These are phyloP conservation scores for Wickerhamomyces rabaulensis DNA, from an alignment of 805 yeast genomes.

Conservation along the genomic window DNA sequence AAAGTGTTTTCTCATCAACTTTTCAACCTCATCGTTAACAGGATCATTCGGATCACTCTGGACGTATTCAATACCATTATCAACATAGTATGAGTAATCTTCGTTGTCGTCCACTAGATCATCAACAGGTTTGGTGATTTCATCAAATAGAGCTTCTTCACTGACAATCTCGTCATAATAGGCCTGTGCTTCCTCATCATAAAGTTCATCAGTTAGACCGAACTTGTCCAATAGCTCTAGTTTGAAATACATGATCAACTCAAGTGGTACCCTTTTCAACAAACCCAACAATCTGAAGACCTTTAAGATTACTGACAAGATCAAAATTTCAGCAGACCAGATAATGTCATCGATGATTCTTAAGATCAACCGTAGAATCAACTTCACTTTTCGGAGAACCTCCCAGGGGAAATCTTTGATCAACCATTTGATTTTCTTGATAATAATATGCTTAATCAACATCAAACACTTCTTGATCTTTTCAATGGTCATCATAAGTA, in stretches of 20 bases:
- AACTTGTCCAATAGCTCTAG: constrained; percentile 11
- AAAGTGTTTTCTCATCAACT: constrained; percentile 4
- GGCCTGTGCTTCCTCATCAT: neutral
- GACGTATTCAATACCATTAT: constrained; percentile 4
- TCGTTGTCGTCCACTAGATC: neutral
- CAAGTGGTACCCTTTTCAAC: constrained; percentile 13
- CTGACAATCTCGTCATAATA: neutral
- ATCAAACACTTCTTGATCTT: constrained; percentile 14
- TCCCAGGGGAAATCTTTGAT: constrained; percentile 18
- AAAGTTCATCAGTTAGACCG: constrained; percentile 4
- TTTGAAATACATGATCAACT: constrained; percentile 15
- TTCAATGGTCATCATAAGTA: constrained; percentile 18
- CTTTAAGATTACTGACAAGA: constrained; percentile 12
- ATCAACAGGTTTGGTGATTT: neutral
- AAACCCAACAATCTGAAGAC: constrained; percentile 9
- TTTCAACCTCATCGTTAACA: constrained; percentile 4
- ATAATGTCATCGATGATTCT: constrained; percentile 13
- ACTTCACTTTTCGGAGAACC: constrained; percentile 15
- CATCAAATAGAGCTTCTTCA: neutral
- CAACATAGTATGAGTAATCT: neutral
- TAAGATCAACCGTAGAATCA: constrained; percentile 13
- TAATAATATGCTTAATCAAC: constrained; percentile 11
- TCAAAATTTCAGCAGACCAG: constrained; percentile 17
- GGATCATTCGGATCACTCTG: neutral
- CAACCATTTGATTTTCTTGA: constrained; percentile 11